These are phyloP conservation scores for Hymenoscyphus infarciens DNA, from an alignment of 2,329 filamentous ascomycete species.

Conservation along the genomic window DNA sequence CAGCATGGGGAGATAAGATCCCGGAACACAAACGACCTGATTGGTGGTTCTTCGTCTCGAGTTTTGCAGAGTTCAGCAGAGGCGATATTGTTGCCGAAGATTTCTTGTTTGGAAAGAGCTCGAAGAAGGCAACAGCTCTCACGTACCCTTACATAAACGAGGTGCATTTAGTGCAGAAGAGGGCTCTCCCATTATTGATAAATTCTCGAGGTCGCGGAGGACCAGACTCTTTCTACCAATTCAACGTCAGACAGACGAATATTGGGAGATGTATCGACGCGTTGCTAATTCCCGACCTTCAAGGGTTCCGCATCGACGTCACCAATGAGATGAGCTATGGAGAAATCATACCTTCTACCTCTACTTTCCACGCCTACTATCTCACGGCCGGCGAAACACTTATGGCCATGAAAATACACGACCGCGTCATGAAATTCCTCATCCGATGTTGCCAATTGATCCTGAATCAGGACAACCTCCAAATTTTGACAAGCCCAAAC, in stretches of 20 bases:
- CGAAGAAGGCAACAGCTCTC: background rate
- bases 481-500: background rate
- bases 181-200: background rate
- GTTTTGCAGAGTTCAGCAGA: background rate
- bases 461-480: background rate
- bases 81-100: background rate
- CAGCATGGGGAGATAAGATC: background rate
- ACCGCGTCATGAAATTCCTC: constrained; percentile 1
- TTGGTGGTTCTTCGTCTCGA: too few relatives aligned
- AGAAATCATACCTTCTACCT: background rate
- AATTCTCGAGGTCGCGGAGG: background rate
- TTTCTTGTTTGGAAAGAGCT: background rate
- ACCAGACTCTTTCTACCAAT: background rate
- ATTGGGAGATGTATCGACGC: background rate
- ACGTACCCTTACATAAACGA: background rate
- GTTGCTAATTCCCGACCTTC: background rate
- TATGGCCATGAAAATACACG: constrained; percentile 2
- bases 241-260: background rate
- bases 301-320: background rate
- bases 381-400: background rate
- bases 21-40: background rate
- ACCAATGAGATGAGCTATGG: background rate
- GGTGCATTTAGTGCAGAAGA: background rate
- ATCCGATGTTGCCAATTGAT: background rate
- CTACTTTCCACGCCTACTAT: background rate